Conservation (phyloP, 179 eudicot species). For the Gypsophila paniculata region DNA sequence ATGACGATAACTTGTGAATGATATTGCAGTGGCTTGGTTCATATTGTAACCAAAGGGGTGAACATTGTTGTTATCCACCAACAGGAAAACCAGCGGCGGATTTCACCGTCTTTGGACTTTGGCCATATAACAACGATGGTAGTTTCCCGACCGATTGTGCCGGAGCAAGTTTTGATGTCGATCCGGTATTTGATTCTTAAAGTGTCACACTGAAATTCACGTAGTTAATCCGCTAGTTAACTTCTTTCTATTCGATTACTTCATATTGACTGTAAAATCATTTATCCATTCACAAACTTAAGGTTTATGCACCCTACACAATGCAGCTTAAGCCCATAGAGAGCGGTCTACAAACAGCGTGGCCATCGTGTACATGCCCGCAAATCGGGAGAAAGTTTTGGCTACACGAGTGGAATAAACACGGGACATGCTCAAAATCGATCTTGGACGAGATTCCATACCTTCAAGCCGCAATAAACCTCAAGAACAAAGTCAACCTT, state of each 20-base stretch:
- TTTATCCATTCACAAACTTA: not conserved
- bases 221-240: no score
- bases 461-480: constrained; percentile 18
- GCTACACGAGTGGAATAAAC: constrained; percentile 41
- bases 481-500: constrained; percentile 26
- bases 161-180: constrained; percentile 23
- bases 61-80: constrained; percentile 27
- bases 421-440: constrained; percentile 29
- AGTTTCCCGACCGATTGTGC: constrained; percentile 18
- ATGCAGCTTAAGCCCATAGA: constrained; percentile 25
- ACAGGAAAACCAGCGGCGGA: constrained; percentile 10
- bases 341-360: constrained; percentile 15
- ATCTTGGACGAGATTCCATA: constrained; percentile 23
- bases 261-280: no score
- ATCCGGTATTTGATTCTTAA: constrained; percentile 14
- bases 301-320: no score
- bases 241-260: no score
- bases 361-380: constrained; percentile 32
- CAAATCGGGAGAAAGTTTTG: constrained; percentile 34
- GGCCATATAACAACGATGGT: constrained; percentile 21
- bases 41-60: constrained; percentile 26
- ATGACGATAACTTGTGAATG: not conserved
- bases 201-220: no score
- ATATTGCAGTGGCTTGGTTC: constrained; percentile 28
- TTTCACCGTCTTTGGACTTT: constrained; percentile 24